Base-by-base conservation (phyloP, 176 grass and related monocot genomes). In the Musa acuminata region DNA sequence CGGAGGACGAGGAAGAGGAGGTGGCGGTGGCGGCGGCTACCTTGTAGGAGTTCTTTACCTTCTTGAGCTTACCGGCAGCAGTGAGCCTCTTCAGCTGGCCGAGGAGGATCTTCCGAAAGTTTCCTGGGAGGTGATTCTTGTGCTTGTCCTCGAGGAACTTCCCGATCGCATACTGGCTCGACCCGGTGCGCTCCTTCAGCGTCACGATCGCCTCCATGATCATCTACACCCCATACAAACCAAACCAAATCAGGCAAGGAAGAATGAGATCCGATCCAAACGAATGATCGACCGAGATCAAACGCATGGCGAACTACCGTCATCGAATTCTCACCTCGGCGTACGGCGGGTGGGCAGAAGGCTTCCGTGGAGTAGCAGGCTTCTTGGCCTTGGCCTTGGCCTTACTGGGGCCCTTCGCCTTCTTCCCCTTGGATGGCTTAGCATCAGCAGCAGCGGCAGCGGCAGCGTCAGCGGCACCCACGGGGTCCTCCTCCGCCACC, bases 131-230 rank as follows among this genome's bases (percentile, higher is more conserved):
- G 55, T 64, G 85, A 6, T 75, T 87, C 77, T 68, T 86, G 75
- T 97, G 90, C 85, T 85, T 80, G 81, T 93, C 87, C 43, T 68
- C 93, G 6, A 97, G 88, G 82, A 77, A 79, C 82, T 97, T 97
- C 2, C 83, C 90, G 76, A 97, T 97, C 67, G 90, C 87, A 70
- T 90, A 88, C 48, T 74, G 48, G 75, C 90, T 97, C 77, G 85
- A 83, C n/a, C 86, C 93, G 13, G 75, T 72, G 70, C 77, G 86
- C 25, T 81, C 87, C 48, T 90, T 85, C 52, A 82, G 82, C 24
- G 87, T 78, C 77, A 83, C 22, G 64, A 97, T 90, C 65, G 93
- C 93, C 52, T 93, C 93, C 82, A 86, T 93, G 81, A 97, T 93
- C 90, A 97, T 97, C 93, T 97, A 83, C 23, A 51, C 1, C 14